Percentiles rank a stretch among this genome's conserved stretches.
Evolutionary conservation across 768 basidiomycete species (phyloP).

Genomic region (Exidia glandulosa): DNA sequence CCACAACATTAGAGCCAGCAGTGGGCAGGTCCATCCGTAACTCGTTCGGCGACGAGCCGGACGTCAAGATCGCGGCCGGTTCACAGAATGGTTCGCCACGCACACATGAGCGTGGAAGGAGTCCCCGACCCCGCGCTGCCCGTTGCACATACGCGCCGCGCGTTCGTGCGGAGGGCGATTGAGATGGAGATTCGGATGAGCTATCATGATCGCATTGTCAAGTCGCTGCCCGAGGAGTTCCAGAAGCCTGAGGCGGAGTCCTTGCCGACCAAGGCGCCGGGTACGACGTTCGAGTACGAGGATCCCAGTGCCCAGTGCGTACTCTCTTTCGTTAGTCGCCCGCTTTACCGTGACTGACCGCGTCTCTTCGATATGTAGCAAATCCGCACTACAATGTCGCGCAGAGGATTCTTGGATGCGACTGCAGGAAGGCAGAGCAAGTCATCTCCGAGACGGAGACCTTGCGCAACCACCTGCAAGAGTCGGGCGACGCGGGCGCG

Average conservation of each 20-base stretch:
- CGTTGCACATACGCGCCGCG: constrained; percentile 71
- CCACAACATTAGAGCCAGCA: constrained; percentile 85
- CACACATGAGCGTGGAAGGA: constrained; percentile 99
- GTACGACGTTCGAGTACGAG: constrained; percentile 78
- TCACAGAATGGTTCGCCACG: constrained; percentile 90
- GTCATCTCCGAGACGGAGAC: constrained; percentile 65
- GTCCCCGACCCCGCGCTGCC: constrained; percentile 77
- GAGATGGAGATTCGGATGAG: constrained; percentile 86
- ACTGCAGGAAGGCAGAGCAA: constrained; percentile 68
- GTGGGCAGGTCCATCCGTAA: constrained; percentile 95
- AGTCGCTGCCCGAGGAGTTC: constrained; percentile 79
- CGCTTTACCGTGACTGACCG: too few species aligned
- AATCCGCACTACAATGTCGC: constrained; percentile 74
- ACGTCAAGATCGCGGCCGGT: constrained; percentile 71
- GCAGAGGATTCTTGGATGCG: constrained; percentile 63
- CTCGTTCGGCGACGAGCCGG: constrained; percentile 71
- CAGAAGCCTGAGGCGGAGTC: constrained; percentile 50
- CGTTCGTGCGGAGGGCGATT: constrained; percentile 76
- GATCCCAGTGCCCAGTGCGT: constrained; percentile 62
- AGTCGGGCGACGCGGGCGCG: constrained; percentile 50
- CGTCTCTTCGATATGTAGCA: too few species aligned
- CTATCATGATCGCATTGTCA: constrained; percentile 85
- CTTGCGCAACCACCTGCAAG: constrained; percentile 54
- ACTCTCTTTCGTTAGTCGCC: not conserved
- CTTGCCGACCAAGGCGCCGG: constrained; percentile 62